A percentile compares a stretch with the other conserved stretches of the same genome.
These are phyloP conservation scores for Lophium mytilinum DNA, from an alignment of 495 filamentous ascomycete species.

Conservation along the genomic window DNA sequence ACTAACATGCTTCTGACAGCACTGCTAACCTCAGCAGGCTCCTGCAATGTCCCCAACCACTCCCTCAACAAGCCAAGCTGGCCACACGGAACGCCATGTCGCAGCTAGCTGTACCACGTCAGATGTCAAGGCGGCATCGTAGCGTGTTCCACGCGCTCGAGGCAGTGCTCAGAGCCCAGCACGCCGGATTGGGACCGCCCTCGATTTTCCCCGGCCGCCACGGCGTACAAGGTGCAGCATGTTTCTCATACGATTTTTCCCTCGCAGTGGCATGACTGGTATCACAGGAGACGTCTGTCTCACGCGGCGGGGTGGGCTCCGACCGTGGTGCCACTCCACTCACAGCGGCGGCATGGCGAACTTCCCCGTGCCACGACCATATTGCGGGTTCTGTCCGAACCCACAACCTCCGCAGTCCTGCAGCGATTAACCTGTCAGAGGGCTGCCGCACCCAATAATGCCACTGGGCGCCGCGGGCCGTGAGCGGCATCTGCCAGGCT, in stretches of 20 bases:
- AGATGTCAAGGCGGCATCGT: not conserved
- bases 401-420: not conserved
- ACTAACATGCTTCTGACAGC: no score
- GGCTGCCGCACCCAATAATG: not conserved
- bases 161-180: not conserved
- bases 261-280: slow-evolving; percentile 13
- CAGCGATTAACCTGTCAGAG: slow-evolving; percentile 1
- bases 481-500: not conserved
- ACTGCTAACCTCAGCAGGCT: no score
- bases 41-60: not conserved
- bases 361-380: not conserved
- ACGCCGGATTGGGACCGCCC: not conserved
- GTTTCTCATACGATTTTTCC: slow-evolving; percentile 17
- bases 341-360: not conserved
- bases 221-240: slow-evolving; percentile 2
- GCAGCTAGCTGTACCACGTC: not conserved
- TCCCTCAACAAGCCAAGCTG: not conserved
- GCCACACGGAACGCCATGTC: not conserved
- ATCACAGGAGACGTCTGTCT: slow-evolving; percentile 1
- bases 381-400: not conserved
- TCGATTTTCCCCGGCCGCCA: not conserved
- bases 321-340: not conserved
- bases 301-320: slow-evolving; percentile 3
- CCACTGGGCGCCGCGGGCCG: not conserved
- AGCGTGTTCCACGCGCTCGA: not conserved